Conservation (phyloP, 495 filamentous ascomycete species). For the Daldinia decipiens region DNA sequence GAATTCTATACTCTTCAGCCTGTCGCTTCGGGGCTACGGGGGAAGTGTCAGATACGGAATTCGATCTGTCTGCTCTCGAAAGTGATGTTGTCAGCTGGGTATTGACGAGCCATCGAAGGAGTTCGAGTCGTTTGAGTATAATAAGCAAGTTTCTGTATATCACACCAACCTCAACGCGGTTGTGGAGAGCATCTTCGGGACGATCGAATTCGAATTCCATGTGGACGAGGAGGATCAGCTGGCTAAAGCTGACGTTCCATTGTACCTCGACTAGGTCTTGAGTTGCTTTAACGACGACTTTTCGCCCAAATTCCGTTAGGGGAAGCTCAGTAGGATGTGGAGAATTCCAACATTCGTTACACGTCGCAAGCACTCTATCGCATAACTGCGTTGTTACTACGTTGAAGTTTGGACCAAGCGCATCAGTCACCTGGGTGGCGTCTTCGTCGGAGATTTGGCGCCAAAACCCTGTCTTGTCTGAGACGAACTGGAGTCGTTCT, state of each 20-base stretch:
- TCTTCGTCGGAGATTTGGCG: slow-evolving; percentile 80
- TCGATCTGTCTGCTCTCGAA: slow-evolving; percentile 50
- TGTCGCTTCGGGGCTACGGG: slow-evolving; percentile 46
- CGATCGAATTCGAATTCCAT: slow-evolving; percentile 80
- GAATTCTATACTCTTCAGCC: slow-evolving; percentile 52
- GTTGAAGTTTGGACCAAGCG: slow-evolving; percentile 66
- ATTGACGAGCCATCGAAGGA: slow-evolving; percentile 82
- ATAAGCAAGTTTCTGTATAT: slow-evolving; percentile 74
- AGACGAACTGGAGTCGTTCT: slow-evolving; percentile 75
- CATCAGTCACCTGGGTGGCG: slow-evolving; percentile 62
- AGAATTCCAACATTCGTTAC: slow-evolving; percentile 46
- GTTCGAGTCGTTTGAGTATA: slow-evolving; percentile 75
- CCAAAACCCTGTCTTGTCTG: slow-evolving; percentile 74
- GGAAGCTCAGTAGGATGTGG: slow-evolving; percentile 53
- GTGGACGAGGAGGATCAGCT: slow-evolving; percentile 85
- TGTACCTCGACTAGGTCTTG: slow-evolving; percentile 80
- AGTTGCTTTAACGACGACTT: slow-evolving; percentile 74
- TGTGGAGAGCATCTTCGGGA: slow-evolving; percentile 67
- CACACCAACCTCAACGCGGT: slow-evolving; percentile 71
- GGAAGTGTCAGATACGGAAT: slow-evolving; percentile 37
- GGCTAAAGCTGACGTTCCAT: slow-evolving; percentile 75
- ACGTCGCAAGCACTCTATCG: slow-evolving; percentile 53
- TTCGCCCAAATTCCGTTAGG: slow-evolving; percentile 76
- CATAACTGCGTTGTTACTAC: slow-evolving; percentile 65
- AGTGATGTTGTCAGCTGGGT: slow-evolving; percentile 60